Percentiles rank a stretch among this genome's conserved stretches.
Evolutionary conservation across 371 early-diverging fungal species (phyloP).

Genomic region (Circinella minor): DNA sequence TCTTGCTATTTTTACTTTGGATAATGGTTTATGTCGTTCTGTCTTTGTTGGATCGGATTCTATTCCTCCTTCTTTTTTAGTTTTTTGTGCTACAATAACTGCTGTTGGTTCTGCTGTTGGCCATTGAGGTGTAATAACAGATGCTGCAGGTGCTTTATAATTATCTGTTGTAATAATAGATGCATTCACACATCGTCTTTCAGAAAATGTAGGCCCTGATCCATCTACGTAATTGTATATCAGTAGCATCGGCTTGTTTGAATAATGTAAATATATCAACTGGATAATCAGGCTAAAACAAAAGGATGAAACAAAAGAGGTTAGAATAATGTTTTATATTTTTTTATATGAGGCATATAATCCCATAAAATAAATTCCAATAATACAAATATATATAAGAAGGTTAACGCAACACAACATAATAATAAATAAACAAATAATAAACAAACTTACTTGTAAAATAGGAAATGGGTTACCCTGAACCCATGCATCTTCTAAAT

Average conservation of each 20-base stretch:
- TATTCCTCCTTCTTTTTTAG: neutral
- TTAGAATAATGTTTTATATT: neutral
- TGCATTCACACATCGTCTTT: conserved; percentile 41
- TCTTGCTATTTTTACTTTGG: conserved; percentile 10
- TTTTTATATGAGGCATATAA: neutral
- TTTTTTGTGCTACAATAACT: neutral
- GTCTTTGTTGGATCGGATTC: conserved; percentile 8
- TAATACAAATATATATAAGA: too few relatives aligned
- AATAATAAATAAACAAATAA: neutral
- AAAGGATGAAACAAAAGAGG: conserved; percentile 7
- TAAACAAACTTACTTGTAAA: conserved; percentile 45
- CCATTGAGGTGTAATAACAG: conserved; percentile 21
- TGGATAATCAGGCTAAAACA: conserved; percentile 55
- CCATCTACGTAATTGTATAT: conserved; percentile 66
- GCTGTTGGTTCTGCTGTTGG: conserved; percentile 16
- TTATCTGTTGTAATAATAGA: conserved; percentile 12
- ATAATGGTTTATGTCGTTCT: neutral
- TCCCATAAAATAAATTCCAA: too few relatives aligned
- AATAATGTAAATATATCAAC: conserved; percentile 59
- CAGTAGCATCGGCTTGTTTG: conserved; percentile 41
- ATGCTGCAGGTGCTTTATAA: conserved; percentile 24
- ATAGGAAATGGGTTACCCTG: conserved; percentile 66
- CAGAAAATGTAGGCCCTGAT: conserved; percentile 55
- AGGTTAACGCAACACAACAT: too few relatives aligned
- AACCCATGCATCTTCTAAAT: conserved; percentile 62